These are phyloP conservation scores for Lichtheimia ornata DNA, from an alignment of 371 early-diverging fungal genomes.

Conservation along the genomic window DNA sequence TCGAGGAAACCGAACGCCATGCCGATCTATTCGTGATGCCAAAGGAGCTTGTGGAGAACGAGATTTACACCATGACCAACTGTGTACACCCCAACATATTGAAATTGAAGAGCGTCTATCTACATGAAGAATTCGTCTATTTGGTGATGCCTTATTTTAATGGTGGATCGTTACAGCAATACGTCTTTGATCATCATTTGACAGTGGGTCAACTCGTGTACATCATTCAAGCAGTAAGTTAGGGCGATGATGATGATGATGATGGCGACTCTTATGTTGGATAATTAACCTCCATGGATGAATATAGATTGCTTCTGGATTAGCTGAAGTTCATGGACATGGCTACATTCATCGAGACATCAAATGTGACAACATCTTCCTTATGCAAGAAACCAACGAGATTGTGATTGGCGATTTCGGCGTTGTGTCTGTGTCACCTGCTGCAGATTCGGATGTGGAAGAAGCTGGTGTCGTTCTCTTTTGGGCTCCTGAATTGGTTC, in stretches of 20 bases:
- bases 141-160: conserved; percentile 48
- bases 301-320: conserved; percentile 39
- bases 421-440: conserved; percentile 48
- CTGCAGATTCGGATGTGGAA: conserved; percentile 46
- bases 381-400: conserved; percentile 34
- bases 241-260: too few species aligned
- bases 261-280: too few species aligned
- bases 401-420: conserved; percentile 56
- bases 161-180: conserved; percentile 51
- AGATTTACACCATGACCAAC: conserved; percentile 53
- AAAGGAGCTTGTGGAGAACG: conserved; percentile 51
- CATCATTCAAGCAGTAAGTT: conserved; percentile 38
- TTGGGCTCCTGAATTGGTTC: conserved; percentile 52
- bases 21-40: conserved; percentile 52
- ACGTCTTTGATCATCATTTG: conserved; percentile 47
- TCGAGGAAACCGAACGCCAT: conserved; percentile 39
- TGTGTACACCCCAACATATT: conserved; percentile 48
- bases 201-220: conserved; percentile 44
- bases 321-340: conserved; percentile 44
- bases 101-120: conserved; percentile 36
- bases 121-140: conserved; percentile 47
- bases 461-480: conserved; percentile 55
- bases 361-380: conserved; percentile 53
- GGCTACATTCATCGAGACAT: conserved; percentile 56
- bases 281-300: not conserved